phyloP scores from a whole-genome alignment of 2,329 filamentous ascomycete genomes.

The Diaporthe sp. region DNA sequence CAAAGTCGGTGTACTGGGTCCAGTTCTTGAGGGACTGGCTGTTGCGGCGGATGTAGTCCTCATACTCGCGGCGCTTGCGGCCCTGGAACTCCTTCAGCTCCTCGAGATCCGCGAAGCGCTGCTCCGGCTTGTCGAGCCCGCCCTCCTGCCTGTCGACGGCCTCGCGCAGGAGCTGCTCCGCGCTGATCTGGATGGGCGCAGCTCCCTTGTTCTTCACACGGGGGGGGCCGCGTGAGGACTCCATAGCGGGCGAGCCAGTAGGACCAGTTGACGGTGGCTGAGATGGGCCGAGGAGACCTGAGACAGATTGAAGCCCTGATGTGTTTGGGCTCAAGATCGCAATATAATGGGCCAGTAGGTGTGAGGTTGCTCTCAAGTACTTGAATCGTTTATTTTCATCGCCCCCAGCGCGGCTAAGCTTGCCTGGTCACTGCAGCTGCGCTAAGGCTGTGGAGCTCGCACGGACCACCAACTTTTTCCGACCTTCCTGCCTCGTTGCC shows the following conservation, averaged over 20 bases:
- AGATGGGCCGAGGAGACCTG: background rate
- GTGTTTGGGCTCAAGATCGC: background rate
- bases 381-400: slow-evolving; percentile 33
- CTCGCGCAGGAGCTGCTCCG: slow-evolving; percentile 96
- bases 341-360: background rate
- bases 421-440: slow-evolving; percentile 28
- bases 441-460: slow-evolving; percentile 33
- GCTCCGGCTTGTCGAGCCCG: slow-evolving; percentile 88
- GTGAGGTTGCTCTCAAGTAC: slow-evolving; percentile 24
- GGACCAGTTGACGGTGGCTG: background rate
- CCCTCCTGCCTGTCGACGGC: slow-evolving; percentile 97
- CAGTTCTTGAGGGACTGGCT: slow-evolving; percentile 98
- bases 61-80: slow-evolving; percentile 95
- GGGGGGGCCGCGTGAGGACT: slow-evolving; percentile 90
- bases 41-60: slow-evolving; percentile 97
- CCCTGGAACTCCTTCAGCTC: slow-evolving; percentile 98
- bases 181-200: slow-evolving; percentile 91
- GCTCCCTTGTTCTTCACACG: slow-evolving; percentile 99
- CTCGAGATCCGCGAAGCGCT: slow-evolving; percentile 95
- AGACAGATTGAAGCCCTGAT: background rate
- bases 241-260: slow-evolving; percentile 71
- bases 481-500: slow-evolving; percentile 2
- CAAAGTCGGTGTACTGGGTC: slow-evolving; percentile 98
- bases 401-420: background rate
- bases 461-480: slow-evolving; percentile 28